Evolutionary conservation across 1,284 basidiomycete species (phyloP), one percentile per base, ranked within the genome.

Genomic region (Spongispora temasekensis): DNA sequence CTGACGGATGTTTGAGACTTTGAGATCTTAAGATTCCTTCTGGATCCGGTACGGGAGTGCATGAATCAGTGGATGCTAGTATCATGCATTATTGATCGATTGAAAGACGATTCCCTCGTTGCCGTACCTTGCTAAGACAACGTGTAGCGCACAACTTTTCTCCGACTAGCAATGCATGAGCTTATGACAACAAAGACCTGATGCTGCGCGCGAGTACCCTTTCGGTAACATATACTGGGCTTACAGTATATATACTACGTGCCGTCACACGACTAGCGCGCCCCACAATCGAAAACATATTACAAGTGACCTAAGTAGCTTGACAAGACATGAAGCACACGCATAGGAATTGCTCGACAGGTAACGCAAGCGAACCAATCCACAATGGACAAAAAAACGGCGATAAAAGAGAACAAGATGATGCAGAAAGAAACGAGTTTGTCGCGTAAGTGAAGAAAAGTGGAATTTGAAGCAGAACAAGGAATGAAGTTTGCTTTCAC

Each of bases 301-400:
- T 70, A 68, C 64, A 48, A 46, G 54, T 30, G 37, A 60, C 53
- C 52, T 61, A 69, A 67, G 58, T 67, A 68, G 52, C 53, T 58
- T 19, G 59, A 57, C 61, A 44, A 48, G 61, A 30, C 42, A 57
- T 55, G 44, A 8, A 56, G 48, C 56, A 57, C 44, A 54, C 55
- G 35, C 60, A 56, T 44, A n/a, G 57, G 56, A 48, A 37, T 66
- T 23, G 61, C 64, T 53, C 51, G 55, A 44, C 55, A 64, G 52
- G 58, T 48, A 32, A 44, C 51, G 44, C 57, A 59, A 55, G 44
- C 15, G 32, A 53, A 65, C 63, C 52, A 46, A 60, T 58, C 64
- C 61, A 59, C 51, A 56, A 21, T 25, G 35, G 12, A 62, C 34
- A 7, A 27, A 44, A 56, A 5, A n/a, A 44, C 55, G 53, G 44